Evolutionary conservation across 306 rosid species (phyloP).

Genomic region (Cicer judaicum): DNA sequence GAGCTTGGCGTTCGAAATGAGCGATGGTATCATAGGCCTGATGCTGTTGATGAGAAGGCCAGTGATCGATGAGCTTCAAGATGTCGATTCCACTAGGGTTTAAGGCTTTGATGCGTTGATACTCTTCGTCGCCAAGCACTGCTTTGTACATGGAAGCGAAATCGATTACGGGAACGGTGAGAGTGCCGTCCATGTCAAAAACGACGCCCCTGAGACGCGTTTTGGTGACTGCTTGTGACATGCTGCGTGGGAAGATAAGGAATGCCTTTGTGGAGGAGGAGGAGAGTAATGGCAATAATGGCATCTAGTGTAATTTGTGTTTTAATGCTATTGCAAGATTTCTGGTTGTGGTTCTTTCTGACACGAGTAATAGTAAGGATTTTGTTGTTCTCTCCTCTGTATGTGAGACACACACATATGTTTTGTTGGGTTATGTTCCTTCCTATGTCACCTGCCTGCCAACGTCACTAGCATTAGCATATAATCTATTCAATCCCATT

Average conservation of each 20-base stretch:
- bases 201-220: constrained; percentile 83
- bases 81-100: constrained; percentile 85
- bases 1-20: constrained; percentile 72
- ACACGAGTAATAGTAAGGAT: no score
- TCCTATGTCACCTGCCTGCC: no score
- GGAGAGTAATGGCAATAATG: constrained; percentile 33
- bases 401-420: no score
- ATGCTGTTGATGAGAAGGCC: constrained; percentile 65
- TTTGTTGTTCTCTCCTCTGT: no score
- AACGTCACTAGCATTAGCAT: no score
- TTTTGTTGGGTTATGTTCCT: no score
- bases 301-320: no score
- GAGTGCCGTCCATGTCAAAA: constrained; percentile 98
- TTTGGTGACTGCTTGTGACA: constrained; percentile 50
- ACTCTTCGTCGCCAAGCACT: constrained; percentile 83
- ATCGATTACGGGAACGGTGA: constrained; percentile 88
- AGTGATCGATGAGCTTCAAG: constrained; percentile 65
- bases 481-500: no score
- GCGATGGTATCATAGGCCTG: constrained; percentile 74
- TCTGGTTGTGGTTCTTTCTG: no score
- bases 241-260: constrained; percentile 44
- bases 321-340: no score
- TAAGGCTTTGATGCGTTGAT: constrained; percentile 52
- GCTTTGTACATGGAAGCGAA: constrained; percentile 81
- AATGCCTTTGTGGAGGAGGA: constrained; percentile 40